Evolutionary conservation across 441 rosid species (phyloP).

Genomic region (Adansonia madagascariensis): DNA sequence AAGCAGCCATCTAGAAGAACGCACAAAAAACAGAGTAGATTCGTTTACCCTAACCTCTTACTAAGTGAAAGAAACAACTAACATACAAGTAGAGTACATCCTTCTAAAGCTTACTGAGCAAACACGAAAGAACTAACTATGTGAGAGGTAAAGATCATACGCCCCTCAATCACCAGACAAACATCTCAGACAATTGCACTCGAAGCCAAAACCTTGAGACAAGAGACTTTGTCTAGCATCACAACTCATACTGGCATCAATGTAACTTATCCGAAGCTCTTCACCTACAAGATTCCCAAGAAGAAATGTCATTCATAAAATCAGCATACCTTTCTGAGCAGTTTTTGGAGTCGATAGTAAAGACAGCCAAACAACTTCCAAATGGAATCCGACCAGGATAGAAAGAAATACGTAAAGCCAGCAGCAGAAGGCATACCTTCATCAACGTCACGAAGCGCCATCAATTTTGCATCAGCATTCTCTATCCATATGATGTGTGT

Average conservation of each 20-base stretch:
- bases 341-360: not conserved
- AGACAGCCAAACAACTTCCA: slow-evolving; percentile 10
- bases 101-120: not conserved
- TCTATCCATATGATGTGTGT: slow-evolving; percentile 77
- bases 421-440: slow-evolving; percentile 49
- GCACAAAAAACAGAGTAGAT: not conserved
- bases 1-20: not conserved
- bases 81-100: not conserved
- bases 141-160: slow-evolving; percentile 8
- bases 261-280: slow-evolving; percentile 85
- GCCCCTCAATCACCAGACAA: slow-evolving; percentile 55
- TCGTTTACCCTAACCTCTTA: not conserved
- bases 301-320: not conserved
- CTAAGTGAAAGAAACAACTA: not conserved
- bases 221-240: slow-evolving; percentile 64
- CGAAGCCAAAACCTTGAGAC: slow-evolving; percentile 75
- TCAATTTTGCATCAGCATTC: slow-evolving; percentile 68
- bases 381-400: not conserved
- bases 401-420: not conserved
- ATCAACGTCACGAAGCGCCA: slow-evolving; percentile 77
- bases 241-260: slow-evolving; percentile 78
- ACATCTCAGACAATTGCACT: slow-evolving; percentile 68
- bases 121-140: too few species aligned
- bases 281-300: slow-evolving; percentile 57
- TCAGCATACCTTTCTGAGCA: not conserved